These are phyloP conservation scores for Hydrangea macrophylla DNA, from an alignment of 148 eudicot genomes.

Conservation along the genomic window DNA sequence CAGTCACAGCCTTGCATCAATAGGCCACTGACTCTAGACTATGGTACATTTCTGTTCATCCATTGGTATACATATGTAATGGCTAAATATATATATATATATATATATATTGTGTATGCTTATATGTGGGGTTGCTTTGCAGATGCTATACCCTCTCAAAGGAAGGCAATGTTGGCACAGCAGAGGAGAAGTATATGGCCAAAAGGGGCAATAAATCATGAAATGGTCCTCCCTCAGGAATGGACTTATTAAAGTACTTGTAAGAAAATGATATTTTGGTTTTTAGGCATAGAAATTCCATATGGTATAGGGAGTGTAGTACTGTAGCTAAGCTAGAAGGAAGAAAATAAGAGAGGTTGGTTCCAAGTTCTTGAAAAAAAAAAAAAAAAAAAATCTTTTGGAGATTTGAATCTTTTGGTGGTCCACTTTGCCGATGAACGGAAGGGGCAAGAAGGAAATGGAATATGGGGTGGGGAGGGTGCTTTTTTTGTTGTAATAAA, in stretches of 20 bases:
- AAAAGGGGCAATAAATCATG: constrained; percentile 26
- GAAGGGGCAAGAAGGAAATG: not conserved
- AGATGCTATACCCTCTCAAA: not conserved
- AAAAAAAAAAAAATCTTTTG: too few relatives aligned
- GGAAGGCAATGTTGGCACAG: constrained; percentile 8
- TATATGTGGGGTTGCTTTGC: not conserved
- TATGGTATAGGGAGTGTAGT: not conserved
- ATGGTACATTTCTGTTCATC: not conserved
- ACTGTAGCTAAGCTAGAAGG: too few relatives aligned
- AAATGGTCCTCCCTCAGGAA: constrained; percentile 36
- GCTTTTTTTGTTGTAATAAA: not conserved
- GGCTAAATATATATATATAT: not conserved
- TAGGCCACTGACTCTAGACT: not conserved
- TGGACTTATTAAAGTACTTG: constrained; percentile 37
- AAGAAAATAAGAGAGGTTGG: not conserved
- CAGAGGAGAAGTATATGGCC: too few relatives aligned
- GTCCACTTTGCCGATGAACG: not conserved
- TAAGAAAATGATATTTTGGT: not conserved
- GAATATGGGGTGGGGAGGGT: not conserved
- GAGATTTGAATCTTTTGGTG: not conserved
- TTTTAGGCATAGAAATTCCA: too few relatives aligned
- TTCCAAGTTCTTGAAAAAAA: too few relatives aligned
- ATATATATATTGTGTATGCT: not conserved
- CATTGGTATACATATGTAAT: not conserved
- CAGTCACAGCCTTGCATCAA: too few relatives aligned